These are phyloP conservation scores for Coemansia sp. DNA, from an alignment of 192 early-diverging fungal species.

Conservation along the genomic window DNA sequence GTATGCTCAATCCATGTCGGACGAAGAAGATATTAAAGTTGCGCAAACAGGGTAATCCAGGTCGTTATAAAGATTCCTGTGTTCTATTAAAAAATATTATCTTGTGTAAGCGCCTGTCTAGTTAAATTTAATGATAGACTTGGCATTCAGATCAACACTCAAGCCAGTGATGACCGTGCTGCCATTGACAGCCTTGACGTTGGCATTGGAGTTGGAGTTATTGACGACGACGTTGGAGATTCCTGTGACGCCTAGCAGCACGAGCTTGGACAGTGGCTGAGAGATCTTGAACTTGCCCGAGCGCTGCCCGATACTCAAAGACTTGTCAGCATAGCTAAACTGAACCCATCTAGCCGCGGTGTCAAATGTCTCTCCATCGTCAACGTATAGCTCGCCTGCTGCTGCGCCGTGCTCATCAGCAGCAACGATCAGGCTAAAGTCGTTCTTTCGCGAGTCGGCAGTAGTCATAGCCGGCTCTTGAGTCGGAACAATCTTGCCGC, in stretches of 20 bases:
- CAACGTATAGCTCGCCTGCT: slow-evolving; percentile 60
- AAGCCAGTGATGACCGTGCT: slow-evolving; percentile 24
- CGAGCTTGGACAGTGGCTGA: slow-evolving; percentile 15
- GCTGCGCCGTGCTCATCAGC: slow-evolving; percentile 54
- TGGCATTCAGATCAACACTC: slow-evolving; percentile 18
- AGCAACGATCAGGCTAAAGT: slow-evolving; percentile 61
- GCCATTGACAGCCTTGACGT: not conserved
- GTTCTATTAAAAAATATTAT: not conserved
- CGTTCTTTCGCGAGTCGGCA: slow-evolving; percentile 42
- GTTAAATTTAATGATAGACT: not conserved
- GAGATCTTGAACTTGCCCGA: slow-evolving; percentile 12
- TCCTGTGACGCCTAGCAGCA: slow-evolving; percentile 27
- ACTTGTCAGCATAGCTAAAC: slow-evolving; percentile 6
- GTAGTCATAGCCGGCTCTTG: slow-evolving; percentile 59
- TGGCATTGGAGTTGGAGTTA: not conserved
- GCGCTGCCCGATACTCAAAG: slow-evolving; percentile 12
- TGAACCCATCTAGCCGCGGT: slow-evolving; percentile 27
- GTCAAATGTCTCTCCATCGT: slow-evolving; percentile 64
- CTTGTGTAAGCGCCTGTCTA: slow-evolving; percentile 1
- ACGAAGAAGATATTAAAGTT: not conserved
- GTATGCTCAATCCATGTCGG: not conserved
- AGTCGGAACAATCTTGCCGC: slow-evolving; percentile 61
- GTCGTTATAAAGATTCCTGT: not conserved
- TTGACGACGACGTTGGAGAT: slow-evolving; percentile 19
- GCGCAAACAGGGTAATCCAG: not conserved